These are phyloP conservation scores for Prunus mongolica DNA, from an alignment of 306 rosid species.

Conservation along the genomic window DNA sequence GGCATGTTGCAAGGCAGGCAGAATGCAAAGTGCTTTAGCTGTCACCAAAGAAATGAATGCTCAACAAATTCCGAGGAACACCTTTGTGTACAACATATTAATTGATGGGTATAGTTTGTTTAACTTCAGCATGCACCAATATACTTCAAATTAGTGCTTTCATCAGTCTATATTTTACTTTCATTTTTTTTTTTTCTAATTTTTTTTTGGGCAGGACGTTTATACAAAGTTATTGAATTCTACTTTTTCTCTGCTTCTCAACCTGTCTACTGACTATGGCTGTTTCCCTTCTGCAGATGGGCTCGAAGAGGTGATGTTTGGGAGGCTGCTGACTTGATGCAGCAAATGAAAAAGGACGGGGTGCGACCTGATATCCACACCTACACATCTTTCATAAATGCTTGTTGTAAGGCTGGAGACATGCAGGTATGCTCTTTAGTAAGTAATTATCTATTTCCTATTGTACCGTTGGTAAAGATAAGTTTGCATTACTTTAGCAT, in stretches of 20 bases:
- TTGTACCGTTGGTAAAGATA: neutral
- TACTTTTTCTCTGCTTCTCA: neutral
- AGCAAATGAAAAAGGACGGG: constrained; percentile 80
- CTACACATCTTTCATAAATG: constrained; percentile 88
- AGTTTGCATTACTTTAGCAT: neutral
- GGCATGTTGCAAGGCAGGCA: constrained; percentile 97
- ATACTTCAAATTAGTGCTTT: neutral
- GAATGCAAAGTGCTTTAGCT: constrained; percentile 97
- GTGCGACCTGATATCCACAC: constrained; percentile 89
- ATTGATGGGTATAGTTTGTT: constrained; percentile 77
- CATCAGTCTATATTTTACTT: neutral
- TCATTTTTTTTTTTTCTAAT: neutral
- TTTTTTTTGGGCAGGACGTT: neutral
- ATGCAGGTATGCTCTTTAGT: constrained; percentile 55
- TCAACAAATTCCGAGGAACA: constrained; percentile 74
- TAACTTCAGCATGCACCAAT: neutral
- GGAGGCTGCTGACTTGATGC: constrained; percentile 99
- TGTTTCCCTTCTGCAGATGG: constrained; percentile 54
- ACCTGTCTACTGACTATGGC: constrained; percentile 13
- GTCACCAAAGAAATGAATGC: constrained; percentile 92
- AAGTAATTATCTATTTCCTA: neutral
- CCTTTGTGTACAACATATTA: constrained; percentile 85
- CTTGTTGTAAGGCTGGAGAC: constrained; percentile 96
- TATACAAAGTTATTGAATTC: neutral
- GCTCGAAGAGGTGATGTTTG: constrained; percentile 97